These are phyloP conservation scores for Suhomyces panamericanus DNA, from an alignment of 1,139 yeast species.

Conservation along the genomic window DNA sequence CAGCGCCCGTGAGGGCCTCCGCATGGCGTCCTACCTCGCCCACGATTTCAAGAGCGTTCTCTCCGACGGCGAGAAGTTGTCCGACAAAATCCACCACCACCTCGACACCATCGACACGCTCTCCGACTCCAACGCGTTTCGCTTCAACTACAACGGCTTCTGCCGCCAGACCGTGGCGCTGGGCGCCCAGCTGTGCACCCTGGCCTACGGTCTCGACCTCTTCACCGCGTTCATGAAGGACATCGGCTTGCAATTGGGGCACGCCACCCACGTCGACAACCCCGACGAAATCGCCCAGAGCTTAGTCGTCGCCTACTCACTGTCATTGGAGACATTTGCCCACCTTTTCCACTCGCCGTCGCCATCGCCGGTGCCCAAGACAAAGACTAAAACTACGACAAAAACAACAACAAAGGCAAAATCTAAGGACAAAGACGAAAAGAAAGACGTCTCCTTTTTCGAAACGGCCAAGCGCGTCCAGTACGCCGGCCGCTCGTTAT, in stretches of 20 bases:
- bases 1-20: slow-evolving; percentile 50
- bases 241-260: slow-evolving; percentile 36
- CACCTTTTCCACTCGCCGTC: background rate
- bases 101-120: slow-evolving; percentile 45
- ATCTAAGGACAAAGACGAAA: background rate
- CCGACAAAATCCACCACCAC: slow-evolving; percentile 18
- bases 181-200: slow-evolving; percentile 15
- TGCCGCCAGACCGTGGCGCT: slow-evolving; percentile 32
- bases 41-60: slow-evolving; percentile 45
- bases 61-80: slow-evolving; percentile 21
- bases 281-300: slow-evolving; percentile 29
- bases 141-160: slow-evolving; percentile 50
- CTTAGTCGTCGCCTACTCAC: slow-evolving; percentile 10
- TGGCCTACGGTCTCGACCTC: slow-evolving; percentile 12
- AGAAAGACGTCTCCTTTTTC: slow-evolving; percentile 1
- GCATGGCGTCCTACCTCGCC: slow-evolving; percentile 55
- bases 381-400: background rate
- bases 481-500: slow-evolving; percentile 2
- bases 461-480: slow-evolving; percentile 3
- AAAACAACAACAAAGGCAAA: background rate
- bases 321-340: slow-evolving; percentile 7
- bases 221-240: slow-evolving; percentile 10
- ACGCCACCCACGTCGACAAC: slow-evolving; percentile 38
- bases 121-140: slow-evolving; percentile 40
- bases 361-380: background rate